Evolutionary conservation across 805 yeast genomes (phyloP).

Genomic region (Blastobotrys robertii): DNA sequence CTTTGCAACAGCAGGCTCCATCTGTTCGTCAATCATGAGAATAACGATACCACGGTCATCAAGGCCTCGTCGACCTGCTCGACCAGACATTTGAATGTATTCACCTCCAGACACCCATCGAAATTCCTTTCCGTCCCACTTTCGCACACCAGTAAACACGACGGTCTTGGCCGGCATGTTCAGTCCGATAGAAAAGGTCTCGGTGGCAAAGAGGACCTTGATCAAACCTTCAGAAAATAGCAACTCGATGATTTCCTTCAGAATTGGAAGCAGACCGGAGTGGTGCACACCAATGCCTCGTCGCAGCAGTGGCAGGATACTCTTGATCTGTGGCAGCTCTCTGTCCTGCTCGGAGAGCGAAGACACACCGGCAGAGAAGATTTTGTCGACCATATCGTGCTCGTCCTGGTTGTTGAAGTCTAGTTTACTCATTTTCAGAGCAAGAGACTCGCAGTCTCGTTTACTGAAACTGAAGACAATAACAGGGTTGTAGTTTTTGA

Average conservation of each 20-base stretch:
- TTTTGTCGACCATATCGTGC: slow-evolving; percentile 80
- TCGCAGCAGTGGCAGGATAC: slow-evolving; percentile 75
- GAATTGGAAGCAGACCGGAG: slow-evolving; percentile 86
- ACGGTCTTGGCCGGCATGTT: slow-evolving; percentile 99
- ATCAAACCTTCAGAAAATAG: slow-evolving; percentile 93
- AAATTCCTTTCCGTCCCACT: slow-evolving; percentile 96
- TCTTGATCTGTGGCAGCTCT: slow-evolving; percentile 89
- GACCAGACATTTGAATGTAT: slow-evolving; percentile 98
- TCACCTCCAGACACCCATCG: slow-evolving; percentile 99
- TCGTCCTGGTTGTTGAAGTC: slow-evolving; percentile 94
- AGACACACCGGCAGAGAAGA: slow-evolving; percentile 82
- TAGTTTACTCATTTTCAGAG: slow-evolving; percentile 88
- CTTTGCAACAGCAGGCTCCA: slow-evolving; percentile 99
- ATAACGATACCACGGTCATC: slow-evolving; percentile 99
- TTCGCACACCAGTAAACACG: slow-evolving; percentile 92
- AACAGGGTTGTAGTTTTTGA: slow-evolving; percentile 92
- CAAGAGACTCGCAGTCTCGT: slow-evolving; percentile 91
- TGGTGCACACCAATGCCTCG: slow-evolving; percentile 99
- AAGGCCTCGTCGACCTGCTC: slow-evolving; percentile 99
- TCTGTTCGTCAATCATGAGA: slow-evolving; percentile 98
- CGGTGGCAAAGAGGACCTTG: slow-evolving; percentile 94
- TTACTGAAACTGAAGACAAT: slow-evolving; percentile 97
- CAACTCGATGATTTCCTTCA: slow-evolving; percentile 92
- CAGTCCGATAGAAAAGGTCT: slow-evolving; percentile 94
- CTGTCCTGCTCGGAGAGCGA: slow-evolving; percentile 84